These are phyloP conservation scores for Lachnellula cervina DNA, from an alignment of 2,329 filamentous ascomycete genomes.

Conservation along the genomic window DNA sequence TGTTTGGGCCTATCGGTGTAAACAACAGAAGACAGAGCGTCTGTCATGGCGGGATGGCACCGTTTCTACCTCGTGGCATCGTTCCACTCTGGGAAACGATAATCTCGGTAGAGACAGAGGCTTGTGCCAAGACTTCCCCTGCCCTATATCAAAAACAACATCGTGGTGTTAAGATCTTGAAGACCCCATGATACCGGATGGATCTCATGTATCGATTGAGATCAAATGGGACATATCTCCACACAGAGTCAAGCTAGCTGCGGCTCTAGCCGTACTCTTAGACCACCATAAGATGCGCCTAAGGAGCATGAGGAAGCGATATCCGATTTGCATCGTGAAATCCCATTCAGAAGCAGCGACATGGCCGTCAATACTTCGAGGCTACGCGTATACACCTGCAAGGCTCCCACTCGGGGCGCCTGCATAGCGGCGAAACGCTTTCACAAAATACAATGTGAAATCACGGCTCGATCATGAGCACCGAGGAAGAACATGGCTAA, in stretches of 20 bases:
- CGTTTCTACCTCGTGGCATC: background rate
- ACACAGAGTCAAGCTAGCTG: background rate
- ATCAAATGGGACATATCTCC: background rate
- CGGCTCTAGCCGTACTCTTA: background rate
- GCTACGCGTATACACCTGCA: constrained; percentile 10
- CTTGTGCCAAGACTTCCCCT: background rate
- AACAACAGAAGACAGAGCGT: background rate
- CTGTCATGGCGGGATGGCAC: background rate
- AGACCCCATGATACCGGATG: background rate
- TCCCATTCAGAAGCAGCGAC: background rate
- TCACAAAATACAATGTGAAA: background rate
- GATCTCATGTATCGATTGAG: background rate
- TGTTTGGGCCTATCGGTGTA: background rate
- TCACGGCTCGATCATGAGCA: background rate
- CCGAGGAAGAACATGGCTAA: background rate
- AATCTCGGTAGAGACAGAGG: background rate
- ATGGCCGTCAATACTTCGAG: background rate
- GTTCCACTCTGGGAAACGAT: background rate
- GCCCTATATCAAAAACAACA: background rate
- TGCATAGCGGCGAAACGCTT: background rate
- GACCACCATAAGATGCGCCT: background rate
- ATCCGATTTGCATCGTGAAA: background rate
- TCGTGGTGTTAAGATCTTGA: no score
- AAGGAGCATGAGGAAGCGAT: background rate
- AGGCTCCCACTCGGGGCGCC: background rate